Percentiles rank a stretch among this genome's conserved stretches.
phyloP scores from a whole-genome alignment of 352 stramenopile genomes.

The Globisporangium cystogenes region DNA sequence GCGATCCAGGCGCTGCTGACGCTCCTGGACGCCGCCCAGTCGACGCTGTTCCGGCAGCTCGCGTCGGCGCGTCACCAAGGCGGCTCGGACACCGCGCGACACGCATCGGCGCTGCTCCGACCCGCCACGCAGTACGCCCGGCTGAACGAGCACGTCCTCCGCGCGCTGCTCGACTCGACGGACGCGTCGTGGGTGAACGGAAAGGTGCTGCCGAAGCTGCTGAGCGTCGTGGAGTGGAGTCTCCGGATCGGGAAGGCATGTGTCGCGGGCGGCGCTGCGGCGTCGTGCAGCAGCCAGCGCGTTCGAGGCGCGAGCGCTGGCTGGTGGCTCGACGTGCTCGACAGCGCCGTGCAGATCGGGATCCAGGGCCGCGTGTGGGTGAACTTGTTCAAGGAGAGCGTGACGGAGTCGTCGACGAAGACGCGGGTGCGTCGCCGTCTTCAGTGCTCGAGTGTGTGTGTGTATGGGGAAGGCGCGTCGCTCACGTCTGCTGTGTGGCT shows the following conservation, averaged over 20 bases:
- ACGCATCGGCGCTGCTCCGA: not conserved
- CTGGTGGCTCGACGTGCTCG: constrained; percentile 10
- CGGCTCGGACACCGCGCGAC: not conserved
- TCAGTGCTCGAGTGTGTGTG: not conserved
- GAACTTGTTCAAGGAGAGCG: constrained; percentile 31
- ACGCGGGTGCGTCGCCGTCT: constrained; percentile 34
- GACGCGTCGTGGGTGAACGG: constrained; percentile 30
- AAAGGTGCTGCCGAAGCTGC: constrained; percentile 34
- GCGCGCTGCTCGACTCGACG: constrained; percentile 21
- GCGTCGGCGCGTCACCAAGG: not conserved
- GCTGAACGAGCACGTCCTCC: constrained; percentile 8
- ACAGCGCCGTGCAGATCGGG: constrained; percentile 10
- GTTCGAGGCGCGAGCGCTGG: not conserved
- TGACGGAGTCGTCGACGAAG: constrained; percentile 32
- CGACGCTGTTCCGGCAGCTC: constrained; percentile 21
- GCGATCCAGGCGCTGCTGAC: constrained; percentile 27
- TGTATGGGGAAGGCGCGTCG: too few species aligned
- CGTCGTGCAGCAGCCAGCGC: not conserved
- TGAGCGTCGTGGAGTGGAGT: constrained; percentile 38
- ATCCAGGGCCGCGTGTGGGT: constrained; percentile 30
- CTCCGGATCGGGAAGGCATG: constrained; percentile 37
- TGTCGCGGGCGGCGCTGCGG: constrained; percentile 1
- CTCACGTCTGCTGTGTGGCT: too few species aligned
- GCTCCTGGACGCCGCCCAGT: constrained; percentile 33
- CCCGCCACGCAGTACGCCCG: not conserved